Base-by-base conservation (phyloP, 768 basidiomycete genomes). In the Symmetrospora coprosmae region DNA sequence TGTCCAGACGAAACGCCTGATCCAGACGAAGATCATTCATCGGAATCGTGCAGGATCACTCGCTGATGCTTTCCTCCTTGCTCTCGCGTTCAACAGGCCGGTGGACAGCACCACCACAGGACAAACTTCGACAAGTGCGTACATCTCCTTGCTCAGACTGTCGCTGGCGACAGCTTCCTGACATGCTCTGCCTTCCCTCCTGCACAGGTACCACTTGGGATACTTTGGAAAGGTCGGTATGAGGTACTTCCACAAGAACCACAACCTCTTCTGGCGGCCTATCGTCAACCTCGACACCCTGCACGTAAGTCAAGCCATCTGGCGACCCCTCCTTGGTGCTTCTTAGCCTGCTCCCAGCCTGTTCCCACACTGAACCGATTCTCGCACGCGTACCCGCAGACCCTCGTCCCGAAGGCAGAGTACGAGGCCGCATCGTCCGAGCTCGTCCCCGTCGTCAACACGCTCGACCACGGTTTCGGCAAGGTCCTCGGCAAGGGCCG, bases 181-280 rank as follows among this genome's bases (percentile, higher is more conserved):
- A n/a, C n/a, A n/a, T n/a, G n/a, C n/a, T n/a, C n/a, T n/a, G n/a
- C n/a, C n/a, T n/a, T n/a, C n/a, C n/a, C n/a, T n/a, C n/a, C n/a
- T n/a, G n/a, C n/a, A n/a, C n/a, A n/a, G n/a, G n/a, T 58, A 58
- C 55, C 55, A 96, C 78, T 90, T 90, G 75, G 91, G 91, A 86
- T 96, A 96, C 88, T 97, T 92, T 75, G 91, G 91, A 80, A 96
- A 96, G 78, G 71, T 72, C 74, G 94, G 94, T 87, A 99, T 99
- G 92, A 83, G 94, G 73, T 84, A 84, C 76, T 99, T 85, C 86
- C 94, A 99, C 75, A 76, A 89, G 65, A 89, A 86, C 58, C 84
- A 83, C 75, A 94, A 94, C 75, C 75, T 79, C 68, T 79, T 82
- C 76, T 94, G 88, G 90, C 81, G 85, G 65, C 90, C 92, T 19